Conservation (phyloP, 352 stramenopile genomes). For the Pythium folliculosum region DNA sequence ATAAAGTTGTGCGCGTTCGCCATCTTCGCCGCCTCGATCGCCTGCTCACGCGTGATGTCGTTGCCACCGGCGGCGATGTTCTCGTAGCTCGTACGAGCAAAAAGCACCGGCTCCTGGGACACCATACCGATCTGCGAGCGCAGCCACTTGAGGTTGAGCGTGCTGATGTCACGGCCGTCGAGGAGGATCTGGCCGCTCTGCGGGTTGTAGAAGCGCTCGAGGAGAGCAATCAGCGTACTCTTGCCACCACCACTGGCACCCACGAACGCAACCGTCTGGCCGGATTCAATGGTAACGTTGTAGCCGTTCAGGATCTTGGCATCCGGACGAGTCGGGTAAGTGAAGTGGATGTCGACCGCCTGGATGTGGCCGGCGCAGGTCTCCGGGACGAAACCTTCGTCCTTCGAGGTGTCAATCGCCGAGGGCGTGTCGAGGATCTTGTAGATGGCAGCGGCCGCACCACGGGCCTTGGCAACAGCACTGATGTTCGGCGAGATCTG, state of each 20-base stretch:
- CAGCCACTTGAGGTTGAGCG: slow-evolving; percentile 48
- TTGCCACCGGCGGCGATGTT: slow-evolving; percentile 56
- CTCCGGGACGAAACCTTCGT: no score
- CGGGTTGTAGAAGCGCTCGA: slow-evolving; percentile 77
- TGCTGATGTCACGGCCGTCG: slow-evolving; percentile 53
- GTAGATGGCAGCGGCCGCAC: slow-evolving; percentile 47
- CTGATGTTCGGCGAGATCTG: slow-evolving; percentile 60
- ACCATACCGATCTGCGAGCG: slow-evolving; percentile 43
- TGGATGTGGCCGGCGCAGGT: slow-evolving; percentile 15
- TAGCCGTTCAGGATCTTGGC: slow-evolving; percentile 69
- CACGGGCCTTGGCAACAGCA: slow-evolving; percentile 48
- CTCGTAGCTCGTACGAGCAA: no score
- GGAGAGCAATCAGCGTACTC: slow-evolving; percentile 59
- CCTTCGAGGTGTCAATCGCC: not conserved
- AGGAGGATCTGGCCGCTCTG: slow-evolving; percentile 42
- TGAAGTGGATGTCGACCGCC: slow-evolving; percentile 45
- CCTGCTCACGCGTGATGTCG: slow-evolving; percentile 48
- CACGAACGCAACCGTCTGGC: slow-evolving; percentile 78
- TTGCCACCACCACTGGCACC: slow-evolving; percentile 82
- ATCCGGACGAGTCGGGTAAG: slow-evolving; percentile 53
- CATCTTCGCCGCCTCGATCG: slow-evolving; percentile 67
- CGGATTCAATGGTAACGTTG: slow-evolving; percentile 53
- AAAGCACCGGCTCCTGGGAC: slow-evolving; percentile 73
- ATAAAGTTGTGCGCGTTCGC: slow-evolving; percentile 91
- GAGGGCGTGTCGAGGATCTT: slow-evolving; percentile 44